Evolutionary conservation across 768 basidiomycete species (phyloP).

Genomic region (Terana coerulea): DNA sequence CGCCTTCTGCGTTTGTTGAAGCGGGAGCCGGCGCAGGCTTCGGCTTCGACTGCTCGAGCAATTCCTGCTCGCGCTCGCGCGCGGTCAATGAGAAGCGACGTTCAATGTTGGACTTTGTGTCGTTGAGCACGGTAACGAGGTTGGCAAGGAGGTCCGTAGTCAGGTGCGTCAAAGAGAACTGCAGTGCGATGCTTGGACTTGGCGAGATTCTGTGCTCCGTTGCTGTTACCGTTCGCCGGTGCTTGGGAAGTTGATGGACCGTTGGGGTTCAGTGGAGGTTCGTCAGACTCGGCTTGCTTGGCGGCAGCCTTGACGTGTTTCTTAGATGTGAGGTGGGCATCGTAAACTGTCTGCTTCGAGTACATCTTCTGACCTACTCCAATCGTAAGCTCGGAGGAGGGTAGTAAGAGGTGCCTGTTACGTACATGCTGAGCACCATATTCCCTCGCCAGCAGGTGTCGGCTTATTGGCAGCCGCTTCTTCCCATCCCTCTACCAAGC

Average conservation of each 20-base stretch:
- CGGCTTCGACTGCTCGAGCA: slow-evolving; percentile 64
- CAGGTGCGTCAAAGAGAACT: slow-evolving; percentile 71
- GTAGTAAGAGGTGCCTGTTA: too few species aligned
- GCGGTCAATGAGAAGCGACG: slow-evolving; percentile 95
- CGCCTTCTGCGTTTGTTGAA: slow-evolving; percentile 42
- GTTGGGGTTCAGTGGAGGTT: slow-evolving; percentile 55
- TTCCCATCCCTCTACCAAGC: slow-evolving; percentile 77
- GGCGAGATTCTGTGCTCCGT: slow-evolving; percentile 29
- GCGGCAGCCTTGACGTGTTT: slow-evolving; percentile 92
- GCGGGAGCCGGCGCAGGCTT: slow-evolving; percentile 46
- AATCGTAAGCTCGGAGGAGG: slow-evolving; percentile 6
- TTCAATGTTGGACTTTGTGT: slow-evolving; percentile 96
- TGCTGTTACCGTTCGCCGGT: slow-evolving; percentile 51
- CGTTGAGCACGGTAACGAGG: slow-evolving; percentile 66
- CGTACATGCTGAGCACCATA: slow-evolving; percentile 95
- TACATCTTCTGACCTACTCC: slow-evolving; percentile 86
- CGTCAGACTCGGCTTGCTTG: slow-evolving; percentile 51
- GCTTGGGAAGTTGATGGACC: slow-evolving; percentile 42
- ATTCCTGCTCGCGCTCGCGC: slow-evolving; percentile 94
- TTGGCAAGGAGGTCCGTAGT: slow-evolving; percentile 60
- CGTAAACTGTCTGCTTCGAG: slow-evolving; percentile 96
- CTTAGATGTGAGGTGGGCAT: slow-evolving; percentile 92
- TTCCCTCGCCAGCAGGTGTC: slow-evolving; percentile 53
- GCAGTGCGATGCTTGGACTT: slow-evolving; percentile 56
- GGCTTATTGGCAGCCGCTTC: slow-evolving; percentile 40